Percentiles rank a stretch among this genome's conserved stretches.
These are phyloP conservation scores for Colletotrichum euphorbiae DNA, from an alignment of 2,329 filamentous ascomycete species.

Conservation along the genomic window DNA sequence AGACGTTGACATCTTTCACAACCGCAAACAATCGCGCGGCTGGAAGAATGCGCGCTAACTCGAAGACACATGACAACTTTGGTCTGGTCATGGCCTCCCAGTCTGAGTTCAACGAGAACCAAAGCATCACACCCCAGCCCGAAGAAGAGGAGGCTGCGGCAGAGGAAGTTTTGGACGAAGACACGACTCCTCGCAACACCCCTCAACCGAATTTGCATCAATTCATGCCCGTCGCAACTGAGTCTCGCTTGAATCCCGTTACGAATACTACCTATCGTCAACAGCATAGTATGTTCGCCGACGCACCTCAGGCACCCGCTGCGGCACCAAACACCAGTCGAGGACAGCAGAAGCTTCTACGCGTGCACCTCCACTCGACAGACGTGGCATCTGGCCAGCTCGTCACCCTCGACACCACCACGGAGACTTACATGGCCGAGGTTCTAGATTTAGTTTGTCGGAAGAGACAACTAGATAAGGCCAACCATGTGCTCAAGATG, in stretches of 20 bases:
- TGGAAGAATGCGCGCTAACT: constrained; percentile 72
- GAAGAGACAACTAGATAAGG: constrained; percentile 83
- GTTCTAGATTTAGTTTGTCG: constrained; percentile 83
- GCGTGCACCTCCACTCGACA: constrained; percentile 76
- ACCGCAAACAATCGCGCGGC: constrained; percentile 80
- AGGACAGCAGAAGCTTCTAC: constrained; percentile 77
- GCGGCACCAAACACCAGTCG: constrained; percentile 59
- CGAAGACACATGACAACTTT: constrained; percentile 85
- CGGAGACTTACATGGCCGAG: constrained; percentile 85
- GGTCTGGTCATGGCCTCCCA: constrained; percentile 79
- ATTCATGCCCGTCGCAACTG: constrained; percentile 46
- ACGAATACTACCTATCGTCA: constrained; percentile 70
- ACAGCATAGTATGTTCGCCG: constrained; percentile 65
- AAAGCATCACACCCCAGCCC: constrained; percentile 74
- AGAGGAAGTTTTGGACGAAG: constrained; percentile 54
- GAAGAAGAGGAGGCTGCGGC: constrained; percentile 49
- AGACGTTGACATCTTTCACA: constrained; percentile 81
- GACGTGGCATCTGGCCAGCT: constrained; percentile 79
- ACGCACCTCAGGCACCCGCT: constrained; percentile 64
- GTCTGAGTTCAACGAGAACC: constrained; percentile 76
- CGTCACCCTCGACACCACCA: constrained; percentile 80
- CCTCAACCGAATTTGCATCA: constrained; percentile 56
- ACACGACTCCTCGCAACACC: constrained; percentile 58
- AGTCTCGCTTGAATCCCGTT: constrained; percentile 67
- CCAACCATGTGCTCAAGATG: constrained; percentile 81